A percentile compares a stretch with the other conserved stretches of the same genome.
Evolutionary conservation across 2,329 filamentous ascomycete species (phyloP).

Genomic region (Penicillium sp.): DNA sequence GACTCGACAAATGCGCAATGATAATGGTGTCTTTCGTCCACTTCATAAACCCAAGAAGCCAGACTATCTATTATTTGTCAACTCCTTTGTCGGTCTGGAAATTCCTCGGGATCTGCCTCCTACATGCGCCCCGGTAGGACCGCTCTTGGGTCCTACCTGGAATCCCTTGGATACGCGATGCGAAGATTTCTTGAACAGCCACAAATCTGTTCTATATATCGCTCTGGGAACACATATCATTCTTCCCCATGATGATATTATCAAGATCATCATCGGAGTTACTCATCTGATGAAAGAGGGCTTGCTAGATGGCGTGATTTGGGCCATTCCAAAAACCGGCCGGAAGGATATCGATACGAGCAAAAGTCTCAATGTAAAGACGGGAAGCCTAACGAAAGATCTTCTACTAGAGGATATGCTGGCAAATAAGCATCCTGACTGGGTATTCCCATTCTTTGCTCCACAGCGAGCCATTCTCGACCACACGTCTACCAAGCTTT

Average conservation of each 20-base stretch:
- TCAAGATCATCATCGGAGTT: slow-evolving; percentile 40
- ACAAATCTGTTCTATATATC: slow-evolving; percentile 45
- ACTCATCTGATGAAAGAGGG: slow-evolving; percentile 27
- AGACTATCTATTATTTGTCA: slow-evolving; percentile 49
- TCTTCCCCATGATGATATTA: slow-evolving; percentile 34
- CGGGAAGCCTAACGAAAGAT: not conserved
- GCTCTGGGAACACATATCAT: slow-evolving; percentile 49
- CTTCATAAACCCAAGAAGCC: slow-evolving; percentile 41
- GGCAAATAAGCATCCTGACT: slow-evolving; percentile 32
- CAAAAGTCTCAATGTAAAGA: not conserved
- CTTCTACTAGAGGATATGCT: slow-evolving; percentile 33
- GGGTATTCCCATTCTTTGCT: slow-evolving; percentile 41
- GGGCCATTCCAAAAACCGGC: slow-evolving; percentile 36
- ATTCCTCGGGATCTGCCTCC: slow-evolving; percentile 49
- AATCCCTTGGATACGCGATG: slow-evolving; percentile 32
- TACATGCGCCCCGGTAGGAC: slow-evolving; percentile 44
- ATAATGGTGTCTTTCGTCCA: slow-evolving; percentile 37
- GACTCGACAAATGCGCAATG: slow-evolving; percentile 39
- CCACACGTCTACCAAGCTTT: slow-evolving; percentile 39
- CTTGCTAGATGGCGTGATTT: slow-evolving; percentile 47
- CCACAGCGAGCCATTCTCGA: slow-evolving; percentile 49
- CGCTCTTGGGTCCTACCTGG: slow-evolving; percentile 44
- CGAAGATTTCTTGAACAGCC: slow-evolving; percentile 36
- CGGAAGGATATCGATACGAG: slow-evolving; percentile 12
- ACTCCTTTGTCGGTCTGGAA: slow-evolving; percentile 52